Evolutionary conservation across 352 stramenopile genomes (phyloP).

Genomic region (Saprolegnia parasitica): DNA sequence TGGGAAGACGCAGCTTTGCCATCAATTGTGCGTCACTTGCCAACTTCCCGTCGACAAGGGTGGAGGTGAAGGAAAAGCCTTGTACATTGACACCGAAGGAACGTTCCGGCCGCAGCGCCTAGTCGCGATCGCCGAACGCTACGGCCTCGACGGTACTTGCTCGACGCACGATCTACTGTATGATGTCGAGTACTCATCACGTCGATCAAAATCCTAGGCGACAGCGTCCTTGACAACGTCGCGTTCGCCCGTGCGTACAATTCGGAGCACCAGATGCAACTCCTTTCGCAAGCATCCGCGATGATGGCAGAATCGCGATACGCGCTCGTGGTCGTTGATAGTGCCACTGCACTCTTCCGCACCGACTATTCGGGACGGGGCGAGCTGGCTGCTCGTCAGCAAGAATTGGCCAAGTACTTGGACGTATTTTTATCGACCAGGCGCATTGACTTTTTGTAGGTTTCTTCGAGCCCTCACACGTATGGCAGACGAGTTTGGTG

Average conservation of each 20-base stretch:
- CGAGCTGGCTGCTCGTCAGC: conserved; percentile 94
- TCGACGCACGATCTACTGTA: conserved; percentile 3
- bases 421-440: background rate
- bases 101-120: conserved; percentile 97
- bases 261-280: conserved; percentile 98
- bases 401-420: conserved; percentile 76
- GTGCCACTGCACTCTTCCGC: conserved; percentile 96
- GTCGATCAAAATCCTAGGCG: conserved; percentile 33
- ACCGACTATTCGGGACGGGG: conserved; percentile 98
- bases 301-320: conserved; percentile 98
- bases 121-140: conserved; percentile 96
- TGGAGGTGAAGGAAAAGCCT: conserved; percentile 95
- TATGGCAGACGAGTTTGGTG: conserved; percentile 99
- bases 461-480: conserved; percentile 96
- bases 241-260: conserved; percentile 99
- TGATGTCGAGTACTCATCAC: background rate
- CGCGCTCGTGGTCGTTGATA: conserved; percentile 96
- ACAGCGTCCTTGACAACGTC: conserved; percentile 98
- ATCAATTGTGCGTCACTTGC: conserved; percentile 99
- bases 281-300: conserved; percentile 95
- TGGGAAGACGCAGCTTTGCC: conserved; percentile 99
- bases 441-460: conserved; percentile 56
- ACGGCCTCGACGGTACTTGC: conserved; percentile 90
- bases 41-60: conserved; percentile 96
- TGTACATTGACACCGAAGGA: conserved; percentile 99